Evolutionary conservation across 768 basidiomycete species (phyloP).

Genomic region (Psilocybe cyanescens): DNA sequence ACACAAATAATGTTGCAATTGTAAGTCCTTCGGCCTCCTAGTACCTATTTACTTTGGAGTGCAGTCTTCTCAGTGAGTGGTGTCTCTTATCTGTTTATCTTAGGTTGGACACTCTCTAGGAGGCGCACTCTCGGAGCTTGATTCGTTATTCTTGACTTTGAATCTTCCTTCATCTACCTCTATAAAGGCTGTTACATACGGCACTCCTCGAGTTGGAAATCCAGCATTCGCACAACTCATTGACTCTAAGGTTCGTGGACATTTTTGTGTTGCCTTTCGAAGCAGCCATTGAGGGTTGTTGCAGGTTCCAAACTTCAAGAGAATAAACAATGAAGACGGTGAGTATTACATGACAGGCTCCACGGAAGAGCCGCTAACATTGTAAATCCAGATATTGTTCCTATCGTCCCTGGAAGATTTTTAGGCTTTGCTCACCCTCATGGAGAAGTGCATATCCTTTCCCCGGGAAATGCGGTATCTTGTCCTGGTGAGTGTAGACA

Average conservation of each 20-base stretch:
- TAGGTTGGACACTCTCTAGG: slow-evolving; percentile 56
- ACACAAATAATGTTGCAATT: slow-evolving; percentile 30
- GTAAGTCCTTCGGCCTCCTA: slow-evolving; percentile 40
- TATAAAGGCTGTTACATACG: slow-evolving; percentile 50
- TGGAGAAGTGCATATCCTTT: slow-evolving; percentile 59
- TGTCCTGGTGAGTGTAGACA: slow-evolving; percentile 34
- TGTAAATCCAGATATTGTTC: slow-evolving; percentile 42
- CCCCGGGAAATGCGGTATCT: slow-evolving; percentile 36
- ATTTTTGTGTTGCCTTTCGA: background rate
- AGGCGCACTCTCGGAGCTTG: slow-evolving; percentile 55
- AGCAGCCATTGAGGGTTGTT: slow-evolving; percentile 5
- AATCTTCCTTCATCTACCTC: slow-evolving; percentile 45
- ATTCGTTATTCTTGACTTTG: slow-evolving; percentile 51
- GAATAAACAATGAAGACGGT: slow-evolving; percentile 45
- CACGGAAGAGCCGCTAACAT: background rate
- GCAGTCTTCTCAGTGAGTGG: background rate
- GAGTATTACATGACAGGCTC: background rate
- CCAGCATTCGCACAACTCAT: slow-evolving; percentile 50
- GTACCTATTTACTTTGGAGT: background rate
- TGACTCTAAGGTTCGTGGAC: slow-evolving; percentile 40
- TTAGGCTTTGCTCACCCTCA: slow-evolving; percentile 54
- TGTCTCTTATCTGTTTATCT: background rate
- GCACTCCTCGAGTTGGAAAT: slow-evolving; percentile 58
- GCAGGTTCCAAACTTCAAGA: slow-evolving; percentile 38
- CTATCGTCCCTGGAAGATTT: slow-evolving; percentile 56